Conservation (phyloP, 2,329 filamentous ascomycete genomes). For the Sporothrix protearum region DNA sequence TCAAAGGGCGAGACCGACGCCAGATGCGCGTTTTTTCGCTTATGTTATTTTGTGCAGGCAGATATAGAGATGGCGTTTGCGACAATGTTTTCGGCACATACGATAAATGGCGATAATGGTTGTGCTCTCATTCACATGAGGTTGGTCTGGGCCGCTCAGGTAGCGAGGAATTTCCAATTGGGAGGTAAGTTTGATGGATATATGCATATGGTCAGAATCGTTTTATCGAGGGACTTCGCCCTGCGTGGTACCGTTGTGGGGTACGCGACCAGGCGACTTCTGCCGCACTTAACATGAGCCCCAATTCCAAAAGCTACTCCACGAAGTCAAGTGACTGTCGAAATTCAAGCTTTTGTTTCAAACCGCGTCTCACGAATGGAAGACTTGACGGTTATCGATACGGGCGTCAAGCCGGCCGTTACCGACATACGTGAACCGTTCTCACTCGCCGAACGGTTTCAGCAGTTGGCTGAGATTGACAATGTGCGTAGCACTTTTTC, state of each 20-base stretch:
- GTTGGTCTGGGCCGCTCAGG: not conserved
- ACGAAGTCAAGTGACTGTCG: not conserved
- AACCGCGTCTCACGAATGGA: not conserved
- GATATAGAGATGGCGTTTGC: not conserved
- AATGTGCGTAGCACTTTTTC: slow-evolving; percentile 47
- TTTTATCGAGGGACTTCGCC: not conserved
- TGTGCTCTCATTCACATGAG: not conserved
- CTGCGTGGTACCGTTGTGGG: not conserved
- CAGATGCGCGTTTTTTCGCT: not conserved
- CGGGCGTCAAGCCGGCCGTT: not conserved
- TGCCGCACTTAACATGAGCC: not conserved
- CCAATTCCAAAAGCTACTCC: not conserved
- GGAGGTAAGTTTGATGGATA: not conserved
- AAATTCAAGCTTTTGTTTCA: not conserved
- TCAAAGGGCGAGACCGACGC: not conserved
- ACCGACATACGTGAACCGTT: slow-evolving; percentile 50
- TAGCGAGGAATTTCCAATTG: not conserved
- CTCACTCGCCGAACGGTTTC: slow-evolving; percentile 71
- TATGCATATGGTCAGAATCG: not conserved
- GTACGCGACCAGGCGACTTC: not conserved
- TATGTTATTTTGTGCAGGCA: not conserved
- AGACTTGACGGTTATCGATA: too few relatives aligned
- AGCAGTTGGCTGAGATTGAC: slow-evolving; percentile 77
- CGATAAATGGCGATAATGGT: not conserved
- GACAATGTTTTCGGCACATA: not conserved